Base-by-base conservation (phyloP, 2,329 filamentous ascomycete genomes). In the Mariannaea sp. region DNA sequence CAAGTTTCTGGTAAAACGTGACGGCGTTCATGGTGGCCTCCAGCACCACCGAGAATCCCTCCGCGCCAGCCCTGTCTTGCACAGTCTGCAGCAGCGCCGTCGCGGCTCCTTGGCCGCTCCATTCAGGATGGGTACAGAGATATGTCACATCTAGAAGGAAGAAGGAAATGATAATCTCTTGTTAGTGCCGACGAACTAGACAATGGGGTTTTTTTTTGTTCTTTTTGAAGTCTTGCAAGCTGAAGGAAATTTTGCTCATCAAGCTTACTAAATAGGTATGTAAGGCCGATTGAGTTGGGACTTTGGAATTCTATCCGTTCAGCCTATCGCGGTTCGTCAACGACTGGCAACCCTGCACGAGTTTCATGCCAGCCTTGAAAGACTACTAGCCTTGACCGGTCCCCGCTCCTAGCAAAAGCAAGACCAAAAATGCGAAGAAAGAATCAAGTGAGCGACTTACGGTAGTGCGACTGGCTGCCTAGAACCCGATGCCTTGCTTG, bases 11-110 rank as follows among this genome's bases (percentile, higher is more conserved):
- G 36, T 76, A 77, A 53, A 76, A 69, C 1, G 60, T 56, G 5
- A 74, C 66, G 1, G 73, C 74, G 14, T 70, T 66, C 58, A 68
- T 68, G 14, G 72, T 76, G 16, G 70, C 73, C 53, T 76, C 73
- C 12, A 76, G 59, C 40, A 75, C 70, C 5, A 74, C 67, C 9
- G 69, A 65, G 46, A 71, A 60, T 12, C 62, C 60, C 9, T 71
- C 70, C 12, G 52, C 63, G 8, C 60, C 59, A 2, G 73, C 74
- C 49, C 66, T 55, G 5, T 65, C 58, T 43, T 72, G 65, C n/a
- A 76, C 67, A 22, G 56, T 60, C 35, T 65, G 52, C 16, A 73
- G 62, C 17, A 77, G 64, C 16, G 57, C 46, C 19, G 69, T 68
- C 5, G 71, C 74, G 17, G 69, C 71, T 29, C 74, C 74, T 47